phyloP scores from a whole-genome alignment of 768 basidiomycete species.

The Coprinopsis cinerea region DNA sequence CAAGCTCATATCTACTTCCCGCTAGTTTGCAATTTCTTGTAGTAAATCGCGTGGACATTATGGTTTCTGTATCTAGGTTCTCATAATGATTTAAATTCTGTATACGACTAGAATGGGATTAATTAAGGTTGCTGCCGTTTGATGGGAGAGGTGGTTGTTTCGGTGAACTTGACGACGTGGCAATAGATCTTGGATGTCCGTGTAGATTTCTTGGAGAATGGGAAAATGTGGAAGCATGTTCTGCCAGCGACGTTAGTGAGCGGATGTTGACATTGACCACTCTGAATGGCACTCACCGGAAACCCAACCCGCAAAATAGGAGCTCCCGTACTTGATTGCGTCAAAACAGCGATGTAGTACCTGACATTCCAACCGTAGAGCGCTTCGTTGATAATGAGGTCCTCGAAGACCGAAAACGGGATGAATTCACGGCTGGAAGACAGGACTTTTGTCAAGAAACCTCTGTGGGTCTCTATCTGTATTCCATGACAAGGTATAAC shows the following conservation, averaged over 20 bases:
- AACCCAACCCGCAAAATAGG: conserved; percentile 49
- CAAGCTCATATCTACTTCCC: neutral
- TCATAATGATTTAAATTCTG: too few relatives aligned
- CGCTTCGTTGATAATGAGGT: conserved; percentile 72
- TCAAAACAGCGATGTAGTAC: conserved; percentile 56
- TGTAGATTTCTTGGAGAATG: conserved; percentile 54
- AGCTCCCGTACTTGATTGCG: conserved; percentile 21
- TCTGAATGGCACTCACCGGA: conserved; percentile 37
- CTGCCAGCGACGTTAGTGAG: conserved; percentile 28
- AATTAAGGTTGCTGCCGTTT: too few relatives aligned
- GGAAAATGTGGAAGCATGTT: conserved; percentile 59
- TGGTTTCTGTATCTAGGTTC: conserved; percentile 1
- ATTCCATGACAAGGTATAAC: conserved; percentile 63
- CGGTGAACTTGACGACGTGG: conserved; percentile 2
- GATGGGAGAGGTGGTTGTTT: too few relatives aligned
- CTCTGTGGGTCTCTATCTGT: conserved; percentile 68
- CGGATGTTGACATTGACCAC: neutral
- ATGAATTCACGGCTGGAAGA: conserved; percentile 50
- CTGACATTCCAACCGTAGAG: conserved; percentile 65
- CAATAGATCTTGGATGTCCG: conserved; percentile 47
- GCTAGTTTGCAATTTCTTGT: too few relatives aligned
- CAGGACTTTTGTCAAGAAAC: conserved; percentile 37
- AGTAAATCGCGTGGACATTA: neutral
- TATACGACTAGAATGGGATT: too few relatives aligned
- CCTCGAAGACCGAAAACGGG: conserved; percentile 45